A percentile compares a stretch with the other conserved stretches of the same genome.
These are phyloP conservation scores for Kuraishia ogatae DNA, from an alignment of 805 yeast genomes.

Conservation along the genomic window DNA sequence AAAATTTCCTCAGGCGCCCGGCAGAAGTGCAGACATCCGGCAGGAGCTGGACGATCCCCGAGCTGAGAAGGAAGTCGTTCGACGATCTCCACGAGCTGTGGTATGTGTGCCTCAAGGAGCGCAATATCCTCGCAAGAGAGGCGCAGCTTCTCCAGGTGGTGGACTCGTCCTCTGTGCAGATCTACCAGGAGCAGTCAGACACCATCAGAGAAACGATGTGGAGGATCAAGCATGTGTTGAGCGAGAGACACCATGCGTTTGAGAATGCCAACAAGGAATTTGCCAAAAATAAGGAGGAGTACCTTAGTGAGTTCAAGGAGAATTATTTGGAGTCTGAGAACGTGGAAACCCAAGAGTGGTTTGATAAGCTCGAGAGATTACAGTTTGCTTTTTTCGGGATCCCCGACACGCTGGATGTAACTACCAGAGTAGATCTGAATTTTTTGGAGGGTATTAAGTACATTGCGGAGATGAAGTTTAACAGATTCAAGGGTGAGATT, in stretches of 20 bases:
- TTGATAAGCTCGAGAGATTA: slow-evolving; percentile 66
- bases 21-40: slow-evolving; percentile 47
- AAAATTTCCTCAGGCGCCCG: slow-evolving; percentile 49
- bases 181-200: slow-evolving; percentile 25
- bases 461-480: slow-evolving; percentile 60
- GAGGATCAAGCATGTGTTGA: slow-evolving; percentile 77
- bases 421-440: slow-evolving; percentile 46
- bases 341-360: slow-evolving; percentile 47
- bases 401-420: slow-evolving; percentile 53
- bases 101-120: slow-evolving; percentile 79
- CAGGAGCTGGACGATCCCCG: slow-evolving; percentile 82
- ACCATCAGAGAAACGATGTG: slow-evolving; percentile 56
- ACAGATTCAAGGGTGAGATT: slow-evolving; percentile 20
- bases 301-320: slow-evolving; percentile 48
- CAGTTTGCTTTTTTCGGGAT: slow-evolving; percentile 84
- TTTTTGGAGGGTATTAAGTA: slow-evolving; percentile 61
- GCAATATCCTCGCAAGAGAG: slow-evolving; percentile 75
- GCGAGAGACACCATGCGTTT: slow-evolving; percentile 74
- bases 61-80: slow-evolving; percentile 82
- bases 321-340: slow-evolving; percentile 48
- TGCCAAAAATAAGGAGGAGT: slow-evolving; percentile 30
- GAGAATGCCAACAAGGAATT: slow-evolving; percentile 42
- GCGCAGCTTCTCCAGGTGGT: slow-evolving; percentile 38
- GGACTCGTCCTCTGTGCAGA: not conserved
- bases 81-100: slow-evolving; percentile 89